Conservation (phyloP, 2,329 filamentous ascomycete genomes). For the Ascomycota sp. region DNA sequence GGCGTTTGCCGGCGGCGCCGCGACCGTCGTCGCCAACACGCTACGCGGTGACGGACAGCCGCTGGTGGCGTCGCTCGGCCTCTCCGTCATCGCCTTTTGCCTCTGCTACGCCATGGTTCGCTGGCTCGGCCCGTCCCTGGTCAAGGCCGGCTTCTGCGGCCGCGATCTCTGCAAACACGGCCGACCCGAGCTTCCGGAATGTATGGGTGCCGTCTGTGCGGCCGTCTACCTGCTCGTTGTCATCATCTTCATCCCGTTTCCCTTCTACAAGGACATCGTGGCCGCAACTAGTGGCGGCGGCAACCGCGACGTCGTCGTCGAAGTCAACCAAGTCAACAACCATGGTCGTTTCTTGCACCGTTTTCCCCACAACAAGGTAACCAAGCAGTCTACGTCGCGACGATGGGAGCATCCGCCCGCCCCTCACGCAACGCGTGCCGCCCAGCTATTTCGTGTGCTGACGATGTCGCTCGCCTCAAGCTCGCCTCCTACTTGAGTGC, state of each 20-base stretch:
- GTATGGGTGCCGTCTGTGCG: slow-evolving; percentile 85
- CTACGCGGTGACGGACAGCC: slow-evolving; percentile 73
- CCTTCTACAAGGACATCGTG: slow-evolving; percentile 95
- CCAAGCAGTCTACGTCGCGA: neutral
- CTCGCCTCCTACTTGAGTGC: slow-evolving; percentile 88
- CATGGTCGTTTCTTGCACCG: slow-evolving; percentile 68
- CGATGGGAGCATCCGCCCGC: no score
- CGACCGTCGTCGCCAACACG: slow-evolving; percentile 38
- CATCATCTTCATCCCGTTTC: slow-evolving; percentile 85
- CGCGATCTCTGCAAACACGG: slow-evolving; percentile 57
- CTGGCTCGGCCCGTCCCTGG: slow-evolving; percentile 81
- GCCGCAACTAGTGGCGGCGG: slow-evolving; percentile 83
- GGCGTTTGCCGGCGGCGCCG: no score
- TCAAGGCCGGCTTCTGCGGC: slow-evolving; percentile 71
- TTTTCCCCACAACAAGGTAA: slow-evolving; percentile 84
- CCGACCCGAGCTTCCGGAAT: slow-evolving; percentile 67
- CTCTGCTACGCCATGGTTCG: slow-evolving; percentile 67
- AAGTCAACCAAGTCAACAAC: slow-evolving; percentile 52
- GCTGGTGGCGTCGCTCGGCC: slow-evolving; percentile 65
- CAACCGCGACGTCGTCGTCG: slow-evolving; percentile 66
- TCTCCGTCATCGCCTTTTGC: slow-evolving; percentile 66
- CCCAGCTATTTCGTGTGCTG: no score
- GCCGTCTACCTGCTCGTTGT: slow-evolving; percentile 76
- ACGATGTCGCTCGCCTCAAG: slow-evolving; percentile 17
- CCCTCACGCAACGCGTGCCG: no score